These are phyloP conservation scores for Lunularia cruciata DNA, from an alignment of 225 moss, liverwort and hornwort species.

Conservation along the genomic window DNA sequence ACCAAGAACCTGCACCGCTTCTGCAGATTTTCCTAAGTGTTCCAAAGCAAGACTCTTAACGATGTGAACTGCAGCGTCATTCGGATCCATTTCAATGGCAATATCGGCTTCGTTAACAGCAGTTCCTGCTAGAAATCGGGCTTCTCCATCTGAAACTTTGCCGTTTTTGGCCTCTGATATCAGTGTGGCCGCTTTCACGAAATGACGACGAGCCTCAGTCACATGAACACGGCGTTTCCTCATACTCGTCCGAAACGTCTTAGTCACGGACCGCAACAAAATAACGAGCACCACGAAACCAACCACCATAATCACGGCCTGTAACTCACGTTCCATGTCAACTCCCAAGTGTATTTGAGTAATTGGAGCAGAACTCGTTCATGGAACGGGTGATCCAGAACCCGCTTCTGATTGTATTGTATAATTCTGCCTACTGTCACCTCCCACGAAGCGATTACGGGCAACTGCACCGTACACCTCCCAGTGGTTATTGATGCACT, in stretches of 20 bases:
- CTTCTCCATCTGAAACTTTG: slow-evolving; percentile 27
- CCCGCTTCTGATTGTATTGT: too few species aligned
- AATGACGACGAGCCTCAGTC: slow-evolving; percentile 45
- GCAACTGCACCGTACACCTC: too few species aligned
- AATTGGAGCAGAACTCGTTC: too few species aligned
- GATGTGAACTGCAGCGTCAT: slow-evolving; percentile 47
- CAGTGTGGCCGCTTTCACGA: slow-evolving; percentile 49
- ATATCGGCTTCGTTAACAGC: slow-evolving; percentile 50
- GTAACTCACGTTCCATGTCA: slow-evolving; percentile 1
- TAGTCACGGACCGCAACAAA: slow-evolving; percentile 4
- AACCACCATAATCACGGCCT: background rate
- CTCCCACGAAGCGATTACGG: too few species aligned
- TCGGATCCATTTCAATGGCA: slow-evolving; percentile 44
- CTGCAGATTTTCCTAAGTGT: slow-evolving; percentile 37
- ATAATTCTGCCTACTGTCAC: too few species aligned
- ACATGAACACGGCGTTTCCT: background rate
- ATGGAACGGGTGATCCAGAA: too few species aligned
- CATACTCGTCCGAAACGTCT: background rate
- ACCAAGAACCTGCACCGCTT: slow-evolving; percentile 40
- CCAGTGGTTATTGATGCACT: too few species aligned
- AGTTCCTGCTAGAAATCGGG: slow-evolving; percentile 27
- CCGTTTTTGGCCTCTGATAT: slow-evolving; percentile 30
- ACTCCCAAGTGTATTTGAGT: too few species aligned
- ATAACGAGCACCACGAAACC: background rate
- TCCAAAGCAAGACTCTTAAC: slow-evolving; percentile 54